phyloP scores from a whole-genome alignment of 371 early-diverging fungal species.

The Parasitella parasitica region DNA sequence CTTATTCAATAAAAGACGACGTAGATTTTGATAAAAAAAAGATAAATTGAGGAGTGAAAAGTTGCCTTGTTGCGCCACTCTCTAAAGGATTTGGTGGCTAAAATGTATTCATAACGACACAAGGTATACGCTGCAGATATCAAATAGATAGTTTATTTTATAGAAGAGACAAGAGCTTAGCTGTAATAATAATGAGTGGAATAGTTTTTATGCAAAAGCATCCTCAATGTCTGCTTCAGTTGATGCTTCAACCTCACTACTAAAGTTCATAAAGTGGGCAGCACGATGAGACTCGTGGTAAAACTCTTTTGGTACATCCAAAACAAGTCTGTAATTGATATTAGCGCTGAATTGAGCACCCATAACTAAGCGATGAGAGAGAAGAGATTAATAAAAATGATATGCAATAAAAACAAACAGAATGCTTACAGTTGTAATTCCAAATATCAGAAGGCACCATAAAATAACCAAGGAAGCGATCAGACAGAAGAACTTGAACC shows the following conservation, averaged over 20 bases:
- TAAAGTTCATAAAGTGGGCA: slow-evolving; percentile 94
- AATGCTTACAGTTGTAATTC: slow-evolving; percentile 79
- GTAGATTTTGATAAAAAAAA: too few species aligned
- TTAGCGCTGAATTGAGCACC: slow-evolving; percentile 87
- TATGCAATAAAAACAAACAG: neutral
- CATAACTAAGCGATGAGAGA: slow-evolving; percentile 54
- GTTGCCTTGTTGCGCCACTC: too few species aligned
- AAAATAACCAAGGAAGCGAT: slow-evolving; percentile 95
- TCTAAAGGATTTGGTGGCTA: too few species aligned
- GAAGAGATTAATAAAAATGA: neutral
- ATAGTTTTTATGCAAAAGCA: slow-evolving; percentile 56
- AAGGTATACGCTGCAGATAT: too few species aligned
- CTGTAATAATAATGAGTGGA: neutral
- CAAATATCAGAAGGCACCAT: slow-evolving; percentile 96
- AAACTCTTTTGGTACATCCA: slow-evolving; percentile 95
- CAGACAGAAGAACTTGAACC: slow-evolving; percentile 93
- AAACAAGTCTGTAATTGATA: slow-evolving; percentile 86
- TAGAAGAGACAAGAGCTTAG: too few species aligned
- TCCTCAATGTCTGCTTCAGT: slow-evolving; percentile 75
- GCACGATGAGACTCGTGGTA: slow-evolving; percentile 96
- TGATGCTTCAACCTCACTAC: slow-evolving; percentile 73
- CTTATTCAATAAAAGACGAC: too few species aligned
- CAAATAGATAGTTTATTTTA: too few species aligned
- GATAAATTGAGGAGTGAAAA: too few species aligned
- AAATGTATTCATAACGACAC: too few species aligned